Percentiles rank a stretch among this genome's conserved stretches.
Conservation (phyloP, 1,284 basidiomycete species). For the Pascua sp. region DNA sequence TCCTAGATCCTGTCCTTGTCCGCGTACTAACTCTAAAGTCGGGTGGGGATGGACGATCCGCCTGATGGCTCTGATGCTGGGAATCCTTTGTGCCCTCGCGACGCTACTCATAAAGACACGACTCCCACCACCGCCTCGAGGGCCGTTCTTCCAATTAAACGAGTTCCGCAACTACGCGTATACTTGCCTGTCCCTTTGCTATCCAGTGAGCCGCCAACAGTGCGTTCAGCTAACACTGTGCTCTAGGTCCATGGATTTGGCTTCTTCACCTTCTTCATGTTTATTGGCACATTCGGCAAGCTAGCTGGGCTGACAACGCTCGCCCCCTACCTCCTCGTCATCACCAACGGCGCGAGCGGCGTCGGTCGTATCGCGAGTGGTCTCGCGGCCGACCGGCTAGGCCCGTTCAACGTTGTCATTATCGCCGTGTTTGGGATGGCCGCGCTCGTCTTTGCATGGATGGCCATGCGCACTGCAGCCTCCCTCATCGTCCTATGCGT, state of each 20-base stretch:
- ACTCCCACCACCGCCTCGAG: too few relatives aligned
- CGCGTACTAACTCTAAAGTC: too few relatives aligned
- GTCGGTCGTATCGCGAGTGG: background rate
- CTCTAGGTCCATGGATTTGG: slow-evolving; percentile 21
- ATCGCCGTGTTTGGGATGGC: slow-evolving; percentile 4
- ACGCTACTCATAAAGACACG: too few relatives aligned
- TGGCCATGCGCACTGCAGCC: slow-evolving; percentile 4
- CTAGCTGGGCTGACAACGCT: slow-evolving; percentile 21
- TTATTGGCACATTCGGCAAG: slow-evolving; percentile 30
- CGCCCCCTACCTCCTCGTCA: slow-evolving; percentile 31
- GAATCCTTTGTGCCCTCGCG: too few relatives aligned
- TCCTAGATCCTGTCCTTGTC: too few relatives aligned
- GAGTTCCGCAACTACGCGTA: too few relatives aligned
- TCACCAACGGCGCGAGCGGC: background rate
- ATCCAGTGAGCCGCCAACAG: too few relatives aligned
- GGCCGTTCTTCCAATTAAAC: too few relatives aligned
- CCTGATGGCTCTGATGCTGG: too few relatives aligned
- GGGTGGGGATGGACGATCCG: too few relatives aligned
- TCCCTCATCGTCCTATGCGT: slow-evolving; percentile 13
- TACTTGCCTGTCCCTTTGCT: slow-evolving; percentile 9
- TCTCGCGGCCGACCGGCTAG: slow-evolving; percentile 16
- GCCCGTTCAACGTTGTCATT: slow-evolving; percentile 16
- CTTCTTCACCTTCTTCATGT: slow-evolving; percentile 30
- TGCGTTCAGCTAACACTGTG: too few relatives aligned
- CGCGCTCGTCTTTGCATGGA: slow-evolving; percentile 17